Evolutionary conservation across 2,329 filamentous ascomycete species (phyloP), one percentile per base, ranked within the genome.

Genomic region (Fusarium scirpi): DNA sequence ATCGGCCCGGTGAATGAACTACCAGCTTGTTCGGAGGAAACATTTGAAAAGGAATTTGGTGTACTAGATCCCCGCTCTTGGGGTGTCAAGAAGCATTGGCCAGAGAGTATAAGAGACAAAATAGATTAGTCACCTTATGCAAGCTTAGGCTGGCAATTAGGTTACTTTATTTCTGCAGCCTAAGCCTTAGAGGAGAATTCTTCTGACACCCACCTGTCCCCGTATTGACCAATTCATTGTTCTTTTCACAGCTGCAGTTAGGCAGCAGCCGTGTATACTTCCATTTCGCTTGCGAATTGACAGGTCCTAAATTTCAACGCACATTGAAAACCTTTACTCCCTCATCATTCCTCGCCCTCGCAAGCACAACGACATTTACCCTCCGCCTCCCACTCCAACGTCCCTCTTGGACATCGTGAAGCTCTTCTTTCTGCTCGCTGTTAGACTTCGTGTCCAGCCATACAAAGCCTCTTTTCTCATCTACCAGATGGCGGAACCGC

Each of bases 311-410:
- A 38, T n/a, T 6, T n/a, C 34, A 38, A 38, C 34, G 1, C 18
- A 38, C 18, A 29, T 29, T 29, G 10, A 12, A 29, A 29, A 29
- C 5, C 29, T 34, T 34, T 15, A 5, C 16, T 38, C 8, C 5
- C 16, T n/a, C 32, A 38, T 38, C 18, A 38, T n/a, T n/a, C 0
- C 34, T 7, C 34, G 34, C 34, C 1, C 10, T n/a, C 18, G 11
- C 27, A n/a, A 0, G 18, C 34, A 0, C 34, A n/a, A 38, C 34
- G 2, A 2, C 18, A 0, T 38, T n/a, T 38, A n/a, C 34, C 34
- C 18, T 38, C 18, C 3, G 34, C 34, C 18, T n/a, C 10, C 1
- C 34, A 38, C 5, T n/a, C 34, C 34, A n/a, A 6, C 18, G 10
- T 1, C 4, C 18, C 18, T 38, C 18, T 11, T 11, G 34, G 5